phyloP scores from a whole-genome alignment of 2,329 filamentous ascomycete species.

The Bisporella sp. region DNA sequence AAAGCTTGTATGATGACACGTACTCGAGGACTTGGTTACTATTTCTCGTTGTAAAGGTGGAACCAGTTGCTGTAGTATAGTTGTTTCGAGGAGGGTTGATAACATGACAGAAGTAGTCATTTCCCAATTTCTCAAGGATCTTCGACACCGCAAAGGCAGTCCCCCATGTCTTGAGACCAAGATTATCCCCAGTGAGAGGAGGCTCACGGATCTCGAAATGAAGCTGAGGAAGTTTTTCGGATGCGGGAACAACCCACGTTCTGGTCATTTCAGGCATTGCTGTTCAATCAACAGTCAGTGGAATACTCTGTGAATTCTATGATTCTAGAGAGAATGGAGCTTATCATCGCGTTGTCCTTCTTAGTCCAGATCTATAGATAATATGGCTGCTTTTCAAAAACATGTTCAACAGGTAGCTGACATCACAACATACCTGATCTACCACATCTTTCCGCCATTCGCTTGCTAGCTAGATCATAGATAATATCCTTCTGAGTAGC shows the following conservation, averaged over 20 bases:
- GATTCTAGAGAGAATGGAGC: background rate
- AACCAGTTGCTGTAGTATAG: too few relatives aligned
- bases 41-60: too few relatives aligned
- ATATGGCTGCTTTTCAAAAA: too few relatives aligned
- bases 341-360: too few relatives aligned
- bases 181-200: constrained; percentile 75
- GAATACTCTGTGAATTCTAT: background rate
- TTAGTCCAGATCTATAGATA: too few relatives aligned
- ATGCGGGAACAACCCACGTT: constrained; percentile 48
- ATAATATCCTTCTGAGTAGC: constrained; percentile 54
- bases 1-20: background rate
- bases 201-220: constrained; percentile 76
- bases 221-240: constrained; percentile 35
- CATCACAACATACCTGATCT: constrained; percentile 48
- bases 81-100: constrained; percentile 22
- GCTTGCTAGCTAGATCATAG: constrained; percentile 72
- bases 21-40: constrained; percentile 1
- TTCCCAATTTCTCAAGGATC: constrained; percentile 47
- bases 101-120: constrained; percentile 19
- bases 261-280: constrained; percentile 59
- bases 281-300: constrained; percentile 11
- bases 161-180: constrained; percentile 94
- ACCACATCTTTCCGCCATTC: constrained; percentile 81
- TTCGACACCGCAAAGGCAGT: constrained; percentile 81
- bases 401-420: background rate